Conservation (phyloP, 345 rosid genomes). For the Draba incana region DNA sequence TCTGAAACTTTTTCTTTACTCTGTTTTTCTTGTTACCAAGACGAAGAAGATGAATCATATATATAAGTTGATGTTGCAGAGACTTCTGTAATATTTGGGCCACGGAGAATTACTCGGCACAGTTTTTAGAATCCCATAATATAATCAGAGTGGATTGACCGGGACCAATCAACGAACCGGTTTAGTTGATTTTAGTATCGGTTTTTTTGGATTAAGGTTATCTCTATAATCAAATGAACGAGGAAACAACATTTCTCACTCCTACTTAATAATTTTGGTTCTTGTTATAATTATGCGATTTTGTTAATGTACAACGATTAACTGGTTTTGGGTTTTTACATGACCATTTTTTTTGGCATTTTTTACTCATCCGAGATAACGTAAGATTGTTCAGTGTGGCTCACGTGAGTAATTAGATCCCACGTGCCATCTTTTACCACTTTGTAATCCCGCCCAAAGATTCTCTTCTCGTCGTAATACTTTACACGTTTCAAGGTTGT, state of each 20-base stretch:
- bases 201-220: constrained; percentile 24
- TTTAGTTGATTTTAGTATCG: constrained; percentile 30
- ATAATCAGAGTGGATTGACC: no score
- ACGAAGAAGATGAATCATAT: no score
- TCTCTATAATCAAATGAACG: constrained; percentile 12
- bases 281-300: neutral
- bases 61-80: no score
- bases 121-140: no score
- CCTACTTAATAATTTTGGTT: constrained; percentile 20
- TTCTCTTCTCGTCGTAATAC: constrained; percentile 42
- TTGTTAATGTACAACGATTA: neutral
- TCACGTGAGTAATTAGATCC: constrained; percentile 21
- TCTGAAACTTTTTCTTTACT: no score
- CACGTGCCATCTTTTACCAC: constrained; percentile 30
- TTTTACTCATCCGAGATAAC: neutral
- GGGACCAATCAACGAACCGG: constrained; percentile 5
- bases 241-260: neutral
- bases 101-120: no score
- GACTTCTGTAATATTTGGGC: no score
- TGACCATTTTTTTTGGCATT: no score
- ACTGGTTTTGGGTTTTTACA: neutral
- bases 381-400: constrained; percentile 5
- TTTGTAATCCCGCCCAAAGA: constrained; percentile 40
- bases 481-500: constrained; percentile 7
- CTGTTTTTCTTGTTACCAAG: no score